Evolutionary conservation across 345 rosid species (phyloP), one percentile per base, ranked within the genome.

Genomic region (Moricandia moricandioides): DNA sequence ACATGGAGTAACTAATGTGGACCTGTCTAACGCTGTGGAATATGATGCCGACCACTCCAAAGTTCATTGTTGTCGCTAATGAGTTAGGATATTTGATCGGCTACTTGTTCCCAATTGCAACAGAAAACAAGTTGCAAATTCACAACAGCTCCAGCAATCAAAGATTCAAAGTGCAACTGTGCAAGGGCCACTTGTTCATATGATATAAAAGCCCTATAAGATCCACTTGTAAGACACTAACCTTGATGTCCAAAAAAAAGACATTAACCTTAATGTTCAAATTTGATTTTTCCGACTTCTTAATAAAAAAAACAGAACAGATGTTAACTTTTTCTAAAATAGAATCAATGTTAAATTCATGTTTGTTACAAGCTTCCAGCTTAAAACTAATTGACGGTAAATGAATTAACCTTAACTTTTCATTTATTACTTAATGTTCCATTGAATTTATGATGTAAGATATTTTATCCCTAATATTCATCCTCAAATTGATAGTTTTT

Each of bases 91-190:
- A 73, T 37, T 55, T 39, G 29, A 55, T 17, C 17, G 43, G 26
- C 77, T 73, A 54, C 16, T 65, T 65, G 71, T 39, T 11, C 54
- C 33, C 33, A 39, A 2, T 55, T 65, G 33, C 57, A 73, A 39
- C 70, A 1, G 43, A 64, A 73, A 37, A 65, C 71, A 65, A 73
- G 71, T 65, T 55, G 71, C 58, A 27, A 37, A 35, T 16, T 72
- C 29, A 37, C 37, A 35, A 72, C 63, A 51, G 55, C 40, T 54
- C 17, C 5, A 27, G 9, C 55, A 63, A 63, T 64, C 29, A 27
- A 72, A 54, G 54, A 72, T 73, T 64, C 29, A 73, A 62, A 63
- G 69, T 63, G n/a, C 18, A 24, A n/a, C n/a, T n/a, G n/a, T n/a
- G n/a, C n/a, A n/a, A 62, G 24, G 37, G 31, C 43, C 63, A 37